Conservation (phyloP, 345 rosid genomes). For the Fremontodendron californicum region DNA sequence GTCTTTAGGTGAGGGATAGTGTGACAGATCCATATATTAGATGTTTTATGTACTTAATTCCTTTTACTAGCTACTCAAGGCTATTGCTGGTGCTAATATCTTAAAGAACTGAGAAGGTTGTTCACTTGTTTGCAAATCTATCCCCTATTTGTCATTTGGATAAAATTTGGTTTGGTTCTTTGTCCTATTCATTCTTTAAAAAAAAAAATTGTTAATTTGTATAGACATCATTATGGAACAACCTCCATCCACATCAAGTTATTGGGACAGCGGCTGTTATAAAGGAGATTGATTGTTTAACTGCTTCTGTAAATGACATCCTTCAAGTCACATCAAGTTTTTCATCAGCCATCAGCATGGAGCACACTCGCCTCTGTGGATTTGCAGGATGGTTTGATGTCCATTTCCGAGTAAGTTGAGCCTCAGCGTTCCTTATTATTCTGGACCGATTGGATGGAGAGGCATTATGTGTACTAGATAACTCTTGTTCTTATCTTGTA, state of each 20-base stretch:
- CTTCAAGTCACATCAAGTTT: constrained; percentile 60
- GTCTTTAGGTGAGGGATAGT: background rate
- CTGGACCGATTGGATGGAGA: background rate
- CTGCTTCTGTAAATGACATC: constrained; percentile 70
- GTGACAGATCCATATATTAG: background rate
- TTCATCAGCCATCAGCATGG: constrained; percentile 42
- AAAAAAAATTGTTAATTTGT: constrained; percentile 6
- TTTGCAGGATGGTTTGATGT: constrained; percentile 98
- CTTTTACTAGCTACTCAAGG: background rate
- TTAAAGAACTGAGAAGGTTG: background rate
- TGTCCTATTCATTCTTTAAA: background rate
- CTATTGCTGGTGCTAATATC: background rate
- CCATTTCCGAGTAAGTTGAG: constrained; percentile 76
- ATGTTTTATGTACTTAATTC: background rate
- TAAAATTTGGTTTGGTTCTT: background rate
- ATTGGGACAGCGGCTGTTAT: constrained; percentile 69
- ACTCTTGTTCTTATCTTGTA: constrained; percentile 12
- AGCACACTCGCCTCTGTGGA: constrained; percentile 58
- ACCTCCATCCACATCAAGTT: constrained; percentile 84
- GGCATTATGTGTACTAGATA: background rate
- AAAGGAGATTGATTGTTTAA: constrained; percentile 84
- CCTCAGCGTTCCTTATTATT: constrained; percentile 2
- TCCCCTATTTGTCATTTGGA: background rate
- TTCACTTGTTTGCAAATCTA: background rate
- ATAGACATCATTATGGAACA: constrained; percentile 92